phyloP scores from a whole-genome alignment of 805 yeast genomes.

The Candida ficus region DNA sequence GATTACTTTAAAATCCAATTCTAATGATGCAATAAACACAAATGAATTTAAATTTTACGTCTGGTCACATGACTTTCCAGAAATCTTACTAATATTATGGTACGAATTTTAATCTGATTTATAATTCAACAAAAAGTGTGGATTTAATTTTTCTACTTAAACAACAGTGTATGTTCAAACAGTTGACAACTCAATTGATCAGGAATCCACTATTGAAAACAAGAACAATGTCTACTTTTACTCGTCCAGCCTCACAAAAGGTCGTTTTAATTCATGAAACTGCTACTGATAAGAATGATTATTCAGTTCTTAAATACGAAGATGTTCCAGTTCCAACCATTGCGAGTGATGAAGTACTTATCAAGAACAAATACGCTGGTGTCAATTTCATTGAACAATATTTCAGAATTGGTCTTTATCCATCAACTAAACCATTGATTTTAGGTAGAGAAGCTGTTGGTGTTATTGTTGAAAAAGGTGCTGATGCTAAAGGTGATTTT shows the following conservation, averaged over 20 bases:
- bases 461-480: constrained; percentile 59
- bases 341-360: constrained; percentile 50
- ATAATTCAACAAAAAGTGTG: no score
- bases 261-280: constrained; percentile 48
- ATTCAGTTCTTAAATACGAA: constrained; percentile 45
- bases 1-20: no score
- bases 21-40: no score
- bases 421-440: constrained; percentile 51
- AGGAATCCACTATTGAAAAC: no score
- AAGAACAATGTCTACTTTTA: constrained; percentile 16
- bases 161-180: no score
- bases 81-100: no score
- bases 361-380: constrained; percentile 75
- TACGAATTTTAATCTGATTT: no score
- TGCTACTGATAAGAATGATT: constrained; percentile 41
- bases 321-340: constrained; percentile 55
- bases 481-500: constrained; percentile 42
- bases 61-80: no score
- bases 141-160: no score
- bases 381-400: constrained; percentile 79
- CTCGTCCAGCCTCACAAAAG: constrained; percentile 52
- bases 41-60: no score
- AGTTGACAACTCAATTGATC: no score
- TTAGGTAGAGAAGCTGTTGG: constrained; percentile 79
- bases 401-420: constrained; percentile 76